These are phyloP conservation scores for Sarcodon sp. DNA, from an alignment of 768 basidiomycete genomes.

Conservation along the genomic window DNA sequence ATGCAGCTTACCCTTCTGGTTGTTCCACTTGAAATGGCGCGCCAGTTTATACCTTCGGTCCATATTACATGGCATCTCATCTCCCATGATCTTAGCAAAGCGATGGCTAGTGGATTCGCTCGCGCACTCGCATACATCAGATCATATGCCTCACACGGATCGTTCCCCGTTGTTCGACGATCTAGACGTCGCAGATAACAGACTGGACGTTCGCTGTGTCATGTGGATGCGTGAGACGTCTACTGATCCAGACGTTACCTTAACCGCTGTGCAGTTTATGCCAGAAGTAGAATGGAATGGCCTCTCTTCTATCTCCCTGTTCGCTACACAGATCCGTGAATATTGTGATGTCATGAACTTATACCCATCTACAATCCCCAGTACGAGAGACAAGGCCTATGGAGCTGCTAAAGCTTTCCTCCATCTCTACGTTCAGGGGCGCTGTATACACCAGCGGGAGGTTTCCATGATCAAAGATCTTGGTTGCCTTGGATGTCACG, in stretches of 20 bases:
- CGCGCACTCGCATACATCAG: too few relatives aligned
- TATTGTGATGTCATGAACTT: too few relatives aligned
- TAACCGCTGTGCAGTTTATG: conserved; percentile 5
- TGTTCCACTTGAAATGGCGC: too few relatives aligned
- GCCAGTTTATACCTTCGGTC: too few relatives aligned
- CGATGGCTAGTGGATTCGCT: too few relatives aligned
- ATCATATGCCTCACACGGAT: too few relatives aligned
- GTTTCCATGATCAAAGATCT: background rate
- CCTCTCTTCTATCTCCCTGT: too few relatives aligned
- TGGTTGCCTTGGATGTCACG: background rate
- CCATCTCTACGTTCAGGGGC: background rate
- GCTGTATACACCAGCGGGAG: background rate
- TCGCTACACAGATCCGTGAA: too few relatives aligned
- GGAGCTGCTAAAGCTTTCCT: background rate
- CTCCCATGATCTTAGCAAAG: too few relatives aligned
- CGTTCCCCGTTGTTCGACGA: too few relatives aligned
- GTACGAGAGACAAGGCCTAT: background rate
- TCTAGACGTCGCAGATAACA: background rate
- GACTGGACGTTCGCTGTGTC: background rate
- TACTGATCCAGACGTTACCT: conserved; percentile 7
- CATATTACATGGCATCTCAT: too few relatives aligned
- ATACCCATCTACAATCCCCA: background rate
- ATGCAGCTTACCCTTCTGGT: too few relatives aligned
- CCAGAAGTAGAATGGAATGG: conserved; percentile 8
- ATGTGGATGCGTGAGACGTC: conserved; percentile 11